Percentiles rank a stretch among this genome's conserved stretches.
These are phyloP conservation scores for Fusarium citri DNA, from an alignment of 2,329 filamentous ascomycete species.

Conservation along the genomic window DNA sequence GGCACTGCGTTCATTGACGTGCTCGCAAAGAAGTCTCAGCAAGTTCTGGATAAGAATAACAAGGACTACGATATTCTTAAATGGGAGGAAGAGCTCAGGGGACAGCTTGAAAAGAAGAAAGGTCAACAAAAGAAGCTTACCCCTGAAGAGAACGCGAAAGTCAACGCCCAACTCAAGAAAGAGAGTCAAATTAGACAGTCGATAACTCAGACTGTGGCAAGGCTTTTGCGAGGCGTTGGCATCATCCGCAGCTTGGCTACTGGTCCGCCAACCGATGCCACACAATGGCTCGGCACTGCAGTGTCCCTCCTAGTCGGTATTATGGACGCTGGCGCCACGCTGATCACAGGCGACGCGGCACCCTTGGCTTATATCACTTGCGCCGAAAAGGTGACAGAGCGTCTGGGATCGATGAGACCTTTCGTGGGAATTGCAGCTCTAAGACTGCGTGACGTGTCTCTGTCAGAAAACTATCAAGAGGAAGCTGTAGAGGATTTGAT, in stretches of 20 bases:
- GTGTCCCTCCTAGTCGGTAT: conserved; percentile 78
- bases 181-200: conserved; percentile 81
- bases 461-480: conserved; percentile 77
- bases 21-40: conserved; percentile 81
- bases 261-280: conserved; percentile 89
- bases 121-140: conserved; percentile 92
- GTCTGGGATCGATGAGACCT: conserved; percentile 79
- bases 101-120: conserved; percentile 92
- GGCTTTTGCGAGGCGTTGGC: conserved; percentile 83
- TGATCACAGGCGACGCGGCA: conserved; percentile 83
- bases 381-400: conserved; percentile 77
- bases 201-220: conserved; percentile 76
- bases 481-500: conserved; percentile 88
- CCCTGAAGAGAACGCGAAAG: conserved; percentile 87
- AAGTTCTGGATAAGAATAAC: conserved; percentile 81
- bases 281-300: conserved; percentile 87
- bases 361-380: conserved; percentile 83
- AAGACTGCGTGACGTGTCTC: conserved; percentile 78
- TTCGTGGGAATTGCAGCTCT: conserved; percentile 92
- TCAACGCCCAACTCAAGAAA: conserved; percentile 90
- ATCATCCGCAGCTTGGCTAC: conserved; percentile 85
- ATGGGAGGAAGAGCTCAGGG: conserved; percentile 93
- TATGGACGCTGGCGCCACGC: conserved; percentile 82
- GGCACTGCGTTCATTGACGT: conserved; percentile 92
- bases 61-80: conserved; percentile 97